Base-by-base conservation (phyloP, 176 grass and related monocot genomes). In the Musa troglodytarum region DNA sequence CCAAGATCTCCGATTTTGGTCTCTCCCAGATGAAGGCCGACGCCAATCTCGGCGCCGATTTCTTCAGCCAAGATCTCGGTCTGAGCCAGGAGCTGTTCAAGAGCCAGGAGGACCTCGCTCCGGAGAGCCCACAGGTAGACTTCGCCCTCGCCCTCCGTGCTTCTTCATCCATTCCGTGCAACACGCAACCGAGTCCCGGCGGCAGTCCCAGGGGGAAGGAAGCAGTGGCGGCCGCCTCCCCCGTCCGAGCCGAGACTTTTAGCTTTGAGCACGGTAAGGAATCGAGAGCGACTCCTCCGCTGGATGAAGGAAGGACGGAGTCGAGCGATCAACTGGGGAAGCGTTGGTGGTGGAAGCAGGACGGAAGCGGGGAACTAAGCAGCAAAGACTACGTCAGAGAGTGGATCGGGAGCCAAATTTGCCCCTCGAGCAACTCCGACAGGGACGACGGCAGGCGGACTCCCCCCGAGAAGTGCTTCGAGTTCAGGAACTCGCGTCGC, bases 321-420 rank as follows among this genome's bases (percentile, higher is more conserved):
- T 58, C 71, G 17, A 86, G 78, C 24, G 59, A 22, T n/a, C 84
- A 82, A 50, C 79, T 77, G 86, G 89, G 89, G 19, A 86, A 83
- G 22, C 86, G 88, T 26, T 92, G 89, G 89, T 92, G 89, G 89
- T 92, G 89, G 89, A 92, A 92, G 83, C 89, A 92, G 74, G 83
- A 89, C 8, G 89, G 62, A 28, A 88, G 89, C 59, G 70, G 78
- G 24, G 89, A 92, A 51, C 78, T 92, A 26, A 81, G 86, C 53
- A 71, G 86, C 8, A 78, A 75, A 56, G 86, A 92, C 24, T 92
- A 88, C 29, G 89, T 92, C 25, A 28, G 78, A 0, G 86, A 92
- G 75, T 92, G 89, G 86, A 92, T 92, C 10, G 86, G 89, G 66
- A 88, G 81, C 80, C 89, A 92, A 84, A 88, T 92, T 65, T 77